Base-by-base conservation (phyloP, 1,139 yeast species). In the Suhomyces bokatorum region DNA sequence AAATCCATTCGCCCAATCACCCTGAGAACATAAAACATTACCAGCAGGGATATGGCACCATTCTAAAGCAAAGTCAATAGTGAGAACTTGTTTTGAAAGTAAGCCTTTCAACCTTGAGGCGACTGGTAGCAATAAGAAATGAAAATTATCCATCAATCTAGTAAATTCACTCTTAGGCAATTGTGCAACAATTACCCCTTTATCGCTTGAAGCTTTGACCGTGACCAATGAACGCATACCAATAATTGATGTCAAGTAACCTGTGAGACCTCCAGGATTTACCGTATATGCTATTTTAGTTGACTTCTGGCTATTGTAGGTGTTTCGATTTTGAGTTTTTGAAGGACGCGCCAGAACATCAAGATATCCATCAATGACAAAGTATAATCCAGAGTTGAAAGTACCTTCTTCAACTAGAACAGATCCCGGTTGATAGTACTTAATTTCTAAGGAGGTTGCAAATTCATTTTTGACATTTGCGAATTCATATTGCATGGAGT, bases 11-110 rank as follows among this genome's bases (percentile, higher is more conserved):
- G 99, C 96, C 30, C 80, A 79, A 43, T 89, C 95, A 1, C 91
- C 95, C 60, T 93, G 95, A 3, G 82, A 77, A 55, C 87, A 88
- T 24, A 93, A 64, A 0, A 84, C 78, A 44, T 85, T 85, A 0
- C 98, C 97, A 0, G 97, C 95, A 13, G 83, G 83, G 4, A 88
- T 75, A 50, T 89, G 96, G 39, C 93, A 82, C 99, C 99, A 93
- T 62, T 93, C 99, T 42, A 93, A 69, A 0, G 98, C 97, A 64
- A 87, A 88, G 60, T 93, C 99, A 39, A 93, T 78, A 42, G 86
- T 81, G 37, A 87, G 64, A 38, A 93, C 71, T 45, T 87, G 80
- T 28, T 79, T 73, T 27, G 93, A 84, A 37, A 93, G 66, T 3
- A 87, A 73, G 20, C 74, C 75, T 39, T 88, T 83, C 51, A 91